Percentiles rank a stretch among this genome's conserved stretches.
These are phyloP conservation scores for Syzygium jambos DNA, from an alignment of 345 rosid species.

Conservation along the genomic window DNA sequence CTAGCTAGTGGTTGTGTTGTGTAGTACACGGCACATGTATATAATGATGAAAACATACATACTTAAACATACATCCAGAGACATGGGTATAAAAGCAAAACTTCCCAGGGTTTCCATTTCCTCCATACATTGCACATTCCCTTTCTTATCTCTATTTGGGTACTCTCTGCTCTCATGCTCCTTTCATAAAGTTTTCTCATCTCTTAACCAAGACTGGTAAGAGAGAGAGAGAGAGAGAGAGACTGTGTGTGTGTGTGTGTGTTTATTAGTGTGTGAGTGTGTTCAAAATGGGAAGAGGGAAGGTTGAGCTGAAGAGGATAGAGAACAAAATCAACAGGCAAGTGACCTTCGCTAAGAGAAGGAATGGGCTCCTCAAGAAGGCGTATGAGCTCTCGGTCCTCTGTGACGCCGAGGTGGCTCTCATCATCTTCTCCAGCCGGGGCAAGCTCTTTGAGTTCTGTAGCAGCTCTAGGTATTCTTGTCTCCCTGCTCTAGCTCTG, in stretches of 20 bases:
- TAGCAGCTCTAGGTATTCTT: constrained; percentile 39
- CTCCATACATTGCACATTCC: not conserved
- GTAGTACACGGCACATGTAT: not conserved
- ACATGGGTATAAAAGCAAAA: not conserved
- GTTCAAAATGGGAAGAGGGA: constrained; percentile 50
- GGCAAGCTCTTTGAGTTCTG: constrained; percentile 56
- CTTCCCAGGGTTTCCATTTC: not conserved
- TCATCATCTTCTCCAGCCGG: constrained; percentile 47
- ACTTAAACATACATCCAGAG: not conserved
- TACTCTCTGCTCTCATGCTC: not conserved
- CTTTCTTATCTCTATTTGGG: not conserved
- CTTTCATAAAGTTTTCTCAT: constrained; percentile 10
- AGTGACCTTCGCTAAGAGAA: constrained; percentile 59
- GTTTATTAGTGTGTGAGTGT: not conserved
- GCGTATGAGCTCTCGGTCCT: constrained; percentile 59
- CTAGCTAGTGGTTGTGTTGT: not conserved
- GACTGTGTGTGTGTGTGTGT: not conserved
- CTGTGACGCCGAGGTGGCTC: constrained; percentile 62
- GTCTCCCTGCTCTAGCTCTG: not conserved
- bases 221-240: not conserved
- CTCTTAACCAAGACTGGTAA: constrained; percentile 27
- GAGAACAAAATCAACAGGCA: constrained; percentile 67
- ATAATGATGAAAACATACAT: not conserved
- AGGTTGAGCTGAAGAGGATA: constrained; percentile 56
- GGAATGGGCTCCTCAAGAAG: constrained; percentile 61